A percentile compares a stretch with the other conserved stretches of the same genome.
phyloP scores from a whole-genome alignment of 352 stramenopile species.

The Phytophthora capsici region DNA sequence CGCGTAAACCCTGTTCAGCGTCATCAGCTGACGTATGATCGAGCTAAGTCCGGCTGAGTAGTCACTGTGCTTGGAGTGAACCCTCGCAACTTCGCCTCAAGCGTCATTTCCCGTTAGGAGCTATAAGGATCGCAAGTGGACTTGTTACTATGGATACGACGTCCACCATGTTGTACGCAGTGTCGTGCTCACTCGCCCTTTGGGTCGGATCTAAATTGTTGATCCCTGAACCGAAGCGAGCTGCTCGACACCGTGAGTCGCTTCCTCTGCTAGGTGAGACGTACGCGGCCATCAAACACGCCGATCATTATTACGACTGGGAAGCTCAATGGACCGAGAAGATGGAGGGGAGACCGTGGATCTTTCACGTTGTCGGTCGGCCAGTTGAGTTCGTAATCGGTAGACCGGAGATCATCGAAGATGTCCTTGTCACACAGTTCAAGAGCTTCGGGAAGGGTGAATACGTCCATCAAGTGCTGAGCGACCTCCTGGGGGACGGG shows the following conservation, averaged over 20 bases:
- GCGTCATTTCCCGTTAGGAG: conserved; percentile 15
- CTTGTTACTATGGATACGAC: conserved; percentile 9
- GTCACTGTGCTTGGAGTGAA: too few relatives aligned
- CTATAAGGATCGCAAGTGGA: not conserved
- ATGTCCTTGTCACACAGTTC: conserved; percentile 48
- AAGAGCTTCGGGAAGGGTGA: conserved; percentile 47
- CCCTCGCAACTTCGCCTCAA: conserved; percentile 4
- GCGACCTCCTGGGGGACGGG: conserved; percentile 44
- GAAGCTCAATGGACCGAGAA: conserved; percentile 27
- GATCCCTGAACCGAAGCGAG: conserved; percentile 23
- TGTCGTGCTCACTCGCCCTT: conserved; percentile 22
- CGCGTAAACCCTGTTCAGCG: not conserved
- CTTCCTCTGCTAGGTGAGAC: conserved; percentile 28
- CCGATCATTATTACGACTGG: conserved; percentile 40
- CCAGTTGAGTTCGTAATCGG: conserved; percentile 28
- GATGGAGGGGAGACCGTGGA: conserved; percentile 35
- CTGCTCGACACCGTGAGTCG: conserved; percentile 26
- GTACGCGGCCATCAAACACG: conserved; percentile 28
- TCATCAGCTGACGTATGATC: not conserved
- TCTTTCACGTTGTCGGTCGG: conserved; percentile 37
- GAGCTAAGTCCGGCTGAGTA: too few relatives aligned
- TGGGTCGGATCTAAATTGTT: conserved; percentile 16
- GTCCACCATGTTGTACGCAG: conserved; percentile 12
- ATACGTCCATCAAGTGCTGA: conserved; percentile 34
- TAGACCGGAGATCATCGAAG: conserved; percentile 38